phyloP scores from a whole-genome alignment of 164 flowering plant species.

The Magnolia changhungtana region DNA sequence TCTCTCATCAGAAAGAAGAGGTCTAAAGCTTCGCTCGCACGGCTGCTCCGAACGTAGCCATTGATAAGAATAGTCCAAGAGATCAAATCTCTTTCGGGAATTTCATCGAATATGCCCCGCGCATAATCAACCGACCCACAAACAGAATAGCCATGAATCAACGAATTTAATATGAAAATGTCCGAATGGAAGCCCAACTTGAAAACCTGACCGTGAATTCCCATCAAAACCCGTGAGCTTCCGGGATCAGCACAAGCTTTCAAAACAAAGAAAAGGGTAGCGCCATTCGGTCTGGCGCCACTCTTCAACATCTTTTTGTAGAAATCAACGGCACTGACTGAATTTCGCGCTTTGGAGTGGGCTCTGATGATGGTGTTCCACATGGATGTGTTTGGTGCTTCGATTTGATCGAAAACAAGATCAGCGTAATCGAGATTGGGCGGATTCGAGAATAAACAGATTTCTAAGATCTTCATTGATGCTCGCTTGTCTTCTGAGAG shows the following conservation, averaged over 20 bases:
- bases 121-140: constrained; percentile 11
- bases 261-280: constrained; percentile 11
- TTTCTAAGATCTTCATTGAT: constrained; percentile 6
- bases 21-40: constrained; percentile 13
- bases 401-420: constrained; percentile 10
- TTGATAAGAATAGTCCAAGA: constrained; percentile 16
- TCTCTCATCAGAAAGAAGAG: constrained; percentile 16
- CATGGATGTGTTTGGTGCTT: constrained; percentile 8
- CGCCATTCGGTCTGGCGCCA: constrained; percentile 13
- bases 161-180: constrained; percentile 13
- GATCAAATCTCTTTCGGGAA: constrained; percentile 14
- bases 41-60: constrained; percentile 12
- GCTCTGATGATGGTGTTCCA: constrained; percentile 15
- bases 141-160: constrained; percentile 9
- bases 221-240: neutral
- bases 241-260: constrained; percentile 8
- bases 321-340: neutral
- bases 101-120: constrained; percentile 14
- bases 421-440: constrained; percentile 5
- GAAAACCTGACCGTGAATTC: constrained; percentile 12
- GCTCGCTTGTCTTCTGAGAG: constrained; percentile 6
- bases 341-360: constrained; percentile 1
- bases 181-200: constrained; percentile 13
- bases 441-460: neutral
- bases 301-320: constrained; percentile 11